Percentiles rank a stretch among this genome's conserved stretches.
phyloP scores from a whole-genome alignment of 805 yeast genomes.

The Candida corydali region DNA sequence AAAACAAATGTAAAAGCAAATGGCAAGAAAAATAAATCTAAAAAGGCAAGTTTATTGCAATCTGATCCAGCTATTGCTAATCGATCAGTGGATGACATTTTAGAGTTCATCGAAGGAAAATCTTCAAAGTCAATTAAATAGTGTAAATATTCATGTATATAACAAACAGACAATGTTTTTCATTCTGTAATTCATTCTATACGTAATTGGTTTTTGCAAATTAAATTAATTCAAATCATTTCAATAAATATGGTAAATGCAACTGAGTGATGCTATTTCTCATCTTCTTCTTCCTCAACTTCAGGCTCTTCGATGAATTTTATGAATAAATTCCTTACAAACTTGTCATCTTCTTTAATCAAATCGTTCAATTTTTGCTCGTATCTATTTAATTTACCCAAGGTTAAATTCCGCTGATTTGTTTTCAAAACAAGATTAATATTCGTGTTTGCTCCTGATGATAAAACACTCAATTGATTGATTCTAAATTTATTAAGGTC shows the following conservation, averaged over 20 bases:
- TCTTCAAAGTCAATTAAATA: conserved; percentile 5
- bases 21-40: conserved; percentile 10
- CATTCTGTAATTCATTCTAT: no score
- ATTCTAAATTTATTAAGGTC: conserved; percentile 29
- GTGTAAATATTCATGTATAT: conserved; percentile 2
- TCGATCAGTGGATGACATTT: conserved; percentile 67
- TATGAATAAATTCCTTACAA: conserved; percentile 40
- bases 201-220: no score
- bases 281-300: conserved; percentile 10
- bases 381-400: conserved; percentile 24
- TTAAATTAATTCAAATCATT: not conserved
- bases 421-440: conserved; percentile 28
- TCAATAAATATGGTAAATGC: not conserved
- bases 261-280: conserved; percentile 6
- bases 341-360: conserved; percentile 36
- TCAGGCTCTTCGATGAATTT: conserved; percentile 19
- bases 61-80: conserved; percentile 53
- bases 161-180: not conserved
- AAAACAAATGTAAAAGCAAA: conserved; percentile 14
- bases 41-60: conserved; percentile 17
- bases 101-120: conserved; percentile 65
- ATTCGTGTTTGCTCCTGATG: conserved; percentile 57
- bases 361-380: conserved; percentile 30
- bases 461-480: conserved; percentile 42
- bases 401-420: conserved; percentile 23